Evolutionary conservation across 257 asterid genomes (phyloP).

Genomic region (Solanum infundibuliforme): DNA sequence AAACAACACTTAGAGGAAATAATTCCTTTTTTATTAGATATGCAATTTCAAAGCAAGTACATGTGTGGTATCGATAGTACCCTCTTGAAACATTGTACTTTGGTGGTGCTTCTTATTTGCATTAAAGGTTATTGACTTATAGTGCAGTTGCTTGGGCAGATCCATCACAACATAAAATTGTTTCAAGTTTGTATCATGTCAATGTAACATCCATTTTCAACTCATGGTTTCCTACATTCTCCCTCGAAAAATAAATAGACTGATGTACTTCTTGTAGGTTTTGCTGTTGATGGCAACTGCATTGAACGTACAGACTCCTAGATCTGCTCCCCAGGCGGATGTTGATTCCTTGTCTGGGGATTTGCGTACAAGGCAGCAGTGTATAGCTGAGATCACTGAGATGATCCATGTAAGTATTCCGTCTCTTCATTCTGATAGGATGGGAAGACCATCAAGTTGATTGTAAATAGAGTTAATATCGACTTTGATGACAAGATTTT

Average conservation of each 20-base stretch:
- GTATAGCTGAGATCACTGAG: constrained; percentile 91
- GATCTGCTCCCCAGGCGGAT: constrained; percentile 32
- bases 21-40: not conserved
- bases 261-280: constrained; percentile 41
- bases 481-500: not conserved
- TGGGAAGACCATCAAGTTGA: not conserved
- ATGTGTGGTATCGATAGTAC: not conserved
- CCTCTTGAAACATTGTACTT: not conserved
- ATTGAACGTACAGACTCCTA: constrained; percentile 42
- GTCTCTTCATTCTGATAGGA: not conserved
- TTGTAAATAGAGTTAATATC: not conserved
- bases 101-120: not conserved
- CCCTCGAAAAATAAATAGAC: not conserved
- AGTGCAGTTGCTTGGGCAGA: not conserved
- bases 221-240: not conserved
- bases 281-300: constrained; percentile 97
- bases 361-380: constrained; percentile 78
- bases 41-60: not conserved
- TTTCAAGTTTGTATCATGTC: not conserved
- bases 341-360: constrained; percentile 37
- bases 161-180: not conserved
- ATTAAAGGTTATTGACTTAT: not conserved
- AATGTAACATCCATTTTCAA: not conserved
- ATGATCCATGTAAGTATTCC: constrained; percentile 82
- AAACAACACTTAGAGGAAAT: not conserved